Base-by-base conservation (phyloP, 2,329 filamentous ascomycete genomes). In the Penicillium paneum region DNA sequence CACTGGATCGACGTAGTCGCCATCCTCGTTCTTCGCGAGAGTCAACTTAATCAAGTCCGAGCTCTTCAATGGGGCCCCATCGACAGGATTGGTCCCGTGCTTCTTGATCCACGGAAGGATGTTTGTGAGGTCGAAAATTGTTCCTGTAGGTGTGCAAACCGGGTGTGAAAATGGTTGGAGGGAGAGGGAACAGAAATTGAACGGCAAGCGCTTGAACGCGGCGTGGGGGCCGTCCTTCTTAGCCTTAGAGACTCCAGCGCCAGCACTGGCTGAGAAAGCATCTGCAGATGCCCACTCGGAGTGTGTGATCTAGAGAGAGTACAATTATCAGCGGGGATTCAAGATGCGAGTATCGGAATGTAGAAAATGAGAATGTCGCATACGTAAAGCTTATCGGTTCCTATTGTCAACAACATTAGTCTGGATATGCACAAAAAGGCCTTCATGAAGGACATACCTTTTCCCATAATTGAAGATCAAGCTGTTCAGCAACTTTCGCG, bases 131-230 rank as follows among this genome's bases (percentile, higher is more conserved):
- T 99, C 95, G 74, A 97, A 99, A 56, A 96, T 93, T 12, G 88
- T 94, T 49, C 94, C 94, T 39, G 88, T 81, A 3, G 83, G 69
- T 0, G 93, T 97, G 79, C 94, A 99, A 34, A 99, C 94, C 5
- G 94, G 92, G 68, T 96, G 90, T 68, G 87, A 85, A 78, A 97
- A 99, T 8, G 95, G 95, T 70, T 97, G 94, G 32, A 99, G 86
- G 57, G 90, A 96, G 36, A 96, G 87, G 58, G 94, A 91, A 83
- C 94, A 99, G 77, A 94, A 97, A 80, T 97, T 97, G 83, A 95
- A 99, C 29, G 95, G 94, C 1, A 99, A 83, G 42, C 91, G 88
- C 68, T 88, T 90, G 79, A 97, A 97, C 35, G 83, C 82, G 45
- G 84, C 81, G 60, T 84, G 83, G 21, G 75, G 75, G 2, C 78